phyloP scores from a whole-genome alignment of 345 rosid species.

The Alliaria petiolata region DNA sequence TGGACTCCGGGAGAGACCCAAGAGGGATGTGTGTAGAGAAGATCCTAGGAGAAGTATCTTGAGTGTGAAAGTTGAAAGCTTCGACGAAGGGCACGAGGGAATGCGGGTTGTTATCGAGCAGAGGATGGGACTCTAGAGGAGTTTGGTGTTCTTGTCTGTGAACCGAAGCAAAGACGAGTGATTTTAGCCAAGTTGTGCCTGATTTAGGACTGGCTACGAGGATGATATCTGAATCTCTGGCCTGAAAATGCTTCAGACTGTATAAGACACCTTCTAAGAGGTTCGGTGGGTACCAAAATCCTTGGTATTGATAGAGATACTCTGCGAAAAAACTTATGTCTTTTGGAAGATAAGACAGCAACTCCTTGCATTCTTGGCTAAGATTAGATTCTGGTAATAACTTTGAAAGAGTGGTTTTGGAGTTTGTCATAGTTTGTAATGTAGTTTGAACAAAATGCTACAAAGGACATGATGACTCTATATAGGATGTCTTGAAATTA shows the following conservation, averaged over 20 bases:
- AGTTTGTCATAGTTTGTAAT: background rate
- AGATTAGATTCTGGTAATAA: slow-evolving; percentile 32
- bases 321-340: slow-evolving; percentile 36
- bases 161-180: slow-evolving; percentile 39
- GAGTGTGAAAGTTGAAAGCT: slow-evolving; percentile 23
- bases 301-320: slow-evolving; percentile 44
- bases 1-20: slow-evolving; percentile 39
- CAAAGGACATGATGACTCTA: background rate
- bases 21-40: slow-evolving; percentile 45
- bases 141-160: slow-evolving; percentile 27
- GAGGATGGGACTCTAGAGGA: slow-evolving; percentile 37
- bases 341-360: slow-evolving; percentile 36
- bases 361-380: slow-evolving; percentile 35
- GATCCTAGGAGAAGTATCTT: slow-evolving; percentile 40
- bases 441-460: background rate
- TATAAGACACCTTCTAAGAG: slow-evolving; percentile 40
- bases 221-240: slow-evolving; percentile 38
- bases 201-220: slow-evolving; percentile 53
- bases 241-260: slow-evolving; percentile 46
- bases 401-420: slow-evolving; percentile 19
- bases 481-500: too few species aligned
- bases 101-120: slow-evolving; percentile 46
- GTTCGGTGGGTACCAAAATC: slow-evolving; percentile 48
- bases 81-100: slow-evolving; percentile 39
- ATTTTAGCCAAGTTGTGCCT: slow-evolving; percentile 63